A percentile compares a stretch with the other conserved stretches of the same genome.
Conservation (phyloP, 176 grass and related monocot genomes). For the Oryza meyeriana region DNA sequence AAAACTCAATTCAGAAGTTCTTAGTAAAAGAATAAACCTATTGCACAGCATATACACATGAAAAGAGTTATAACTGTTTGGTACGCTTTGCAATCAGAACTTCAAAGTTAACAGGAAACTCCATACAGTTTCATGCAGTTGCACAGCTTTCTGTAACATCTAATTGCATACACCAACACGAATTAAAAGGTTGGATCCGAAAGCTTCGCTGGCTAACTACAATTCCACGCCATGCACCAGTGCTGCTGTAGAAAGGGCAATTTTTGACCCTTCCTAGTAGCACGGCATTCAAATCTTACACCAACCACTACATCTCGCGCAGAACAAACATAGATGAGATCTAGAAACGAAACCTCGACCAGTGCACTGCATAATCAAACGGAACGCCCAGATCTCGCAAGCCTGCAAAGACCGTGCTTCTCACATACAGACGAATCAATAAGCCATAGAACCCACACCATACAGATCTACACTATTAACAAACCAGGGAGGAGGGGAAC, state of each 20-base stretch:
- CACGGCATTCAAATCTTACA: neutral
- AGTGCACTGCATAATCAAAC: neutral
- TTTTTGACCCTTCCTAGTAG: neutral
- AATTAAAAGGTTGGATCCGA: too few relatives aligned
- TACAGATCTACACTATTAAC: neutral
- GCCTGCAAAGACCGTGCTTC: neutral
- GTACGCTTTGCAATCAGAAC: neutral
- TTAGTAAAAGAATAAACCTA: neutral
- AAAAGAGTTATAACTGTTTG: neutral
- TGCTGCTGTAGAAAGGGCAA: neutral
- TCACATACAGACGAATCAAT: neutral
- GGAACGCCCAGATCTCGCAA: neutral
- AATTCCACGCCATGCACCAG: neutral
- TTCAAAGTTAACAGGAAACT: neutral
- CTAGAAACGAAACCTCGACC: neutral
- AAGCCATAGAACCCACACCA: neutral
- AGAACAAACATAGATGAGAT: neutral
- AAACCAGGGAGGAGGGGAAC: neutral
- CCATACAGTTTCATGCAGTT: neutral
- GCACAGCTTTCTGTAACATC: neutral
- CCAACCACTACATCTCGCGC: neutral
- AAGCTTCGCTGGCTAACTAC: neutral
- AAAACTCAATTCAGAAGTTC: neutral
- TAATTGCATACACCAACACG: too few relatives aligned
- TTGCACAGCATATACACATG: neutral